Evolutionary conservation across 2,329 filamentous ascomycete genomes (phyloP).

Genomic region (Colletotrichum tofieldiae): DNA sequence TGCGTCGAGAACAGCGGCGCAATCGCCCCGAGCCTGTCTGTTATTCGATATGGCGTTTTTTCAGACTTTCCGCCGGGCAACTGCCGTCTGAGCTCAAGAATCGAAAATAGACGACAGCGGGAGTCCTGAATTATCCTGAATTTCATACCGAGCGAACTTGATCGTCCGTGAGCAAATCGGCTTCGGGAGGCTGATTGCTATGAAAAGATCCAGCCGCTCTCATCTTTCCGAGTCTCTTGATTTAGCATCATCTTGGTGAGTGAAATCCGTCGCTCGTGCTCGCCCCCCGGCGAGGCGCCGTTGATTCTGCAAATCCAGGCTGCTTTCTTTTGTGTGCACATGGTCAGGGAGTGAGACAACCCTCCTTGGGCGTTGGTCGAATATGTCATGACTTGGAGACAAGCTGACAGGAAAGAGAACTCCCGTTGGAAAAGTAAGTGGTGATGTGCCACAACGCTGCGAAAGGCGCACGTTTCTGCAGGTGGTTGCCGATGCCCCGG

Average conservation of each 20-base stretch:
- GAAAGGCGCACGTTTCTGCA: conserved; percentile 9
- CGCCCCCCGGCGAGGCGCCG: conserved; percentile 17
- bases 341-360: conserved; percentile 30
- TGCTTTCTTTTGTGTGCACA: conserved; percentile 24
- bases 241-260: conserved; percentile 11
- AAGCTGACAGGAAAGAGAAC: conserved; percentile 23
- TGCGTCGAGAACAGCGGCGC: background rate
- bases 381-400: conserved; percentile 38
- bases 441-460: conserved; percentile 22
- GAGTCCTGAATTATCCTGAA: conserved; percentile 41
- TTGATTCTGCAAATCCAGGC: conserved; percentile 17
- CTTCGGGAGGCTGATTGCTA: conserved; percentile 29
- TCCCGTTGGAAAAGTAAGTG: conserved; percentile 8
- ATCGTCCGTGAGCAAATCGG: conserved; percentile 34
- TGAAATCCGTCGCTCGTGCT: conserved; percentile 27
- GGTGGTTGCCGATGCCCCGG: conserved; percentile 25
- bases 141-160: conserved; percentile 21
- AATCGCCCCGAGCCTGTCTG: background rate
- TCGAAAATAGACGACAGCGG: conserved; percentile 34
- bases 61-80: background rate
- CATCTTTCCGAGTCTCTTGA: conserved; percentile 5
- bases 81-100: conserved; percentile 22
- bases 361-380: conserved; percentile 22
- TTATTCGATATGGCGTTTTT: conserved; percentile 20
- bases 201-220: background rate